Conservation (phyloP, 139 green algal genomes). For the Asterochloris sp. region DNA sequence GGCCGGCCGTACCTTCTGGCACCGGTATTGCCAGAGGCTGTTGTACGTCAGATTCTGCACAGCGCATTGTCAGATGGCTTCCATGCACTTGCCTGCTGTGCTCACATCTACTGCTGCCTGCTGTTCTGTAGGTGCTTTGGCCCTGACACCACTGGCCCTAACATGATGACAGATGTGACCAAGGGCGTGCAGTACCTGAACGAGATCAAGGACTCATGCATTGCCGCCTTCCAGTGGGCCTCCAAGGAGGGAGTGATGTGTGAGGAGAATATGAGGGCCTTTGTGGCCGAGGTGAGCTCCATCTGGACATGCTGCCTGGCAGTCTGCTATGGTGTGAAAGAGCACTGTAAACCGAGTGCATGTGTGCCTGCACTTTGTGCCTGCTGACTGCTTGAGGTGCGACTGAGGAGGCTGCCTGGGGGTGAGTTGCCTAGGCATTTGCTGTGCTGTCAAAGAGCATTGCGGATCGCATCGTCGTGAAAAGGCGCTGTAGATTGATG, state of each 20-base stretch:
- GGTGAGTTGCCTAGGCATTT: neutral
- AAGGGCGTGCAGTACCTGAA: conserved; percentile 99
- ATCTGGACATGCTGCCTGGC: neutral
- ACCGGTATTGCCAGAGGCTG: too few species aligned
- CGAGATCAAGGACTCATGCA: conserved; percentile 98
- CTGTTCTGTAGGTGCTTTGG: conserved; percentile 73
- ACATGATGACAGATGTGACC: conserved; percentile 95
- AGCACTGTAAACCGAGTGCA: neutral
- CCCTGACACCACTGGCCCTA: conserved; percentile 96
- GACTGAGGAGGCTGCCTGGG: neutral
- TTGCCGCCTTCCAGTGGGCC: conserved; percentile 98
- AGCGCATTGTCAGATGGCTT: too few species aligned
- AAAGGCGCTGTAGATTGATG: neutral
- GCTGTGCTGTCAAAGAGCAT: neutral
- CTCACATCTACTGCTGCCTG: too few species aligned
- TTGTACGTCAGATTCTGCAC: too few species aligned
- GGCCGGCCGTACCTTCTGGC: too few species aligned
- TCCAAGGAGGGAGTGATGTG: conserved; percentile 95
- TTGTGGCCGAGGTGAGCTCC: conserved; percentile 78
- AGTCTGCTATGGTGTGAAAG: neutral
- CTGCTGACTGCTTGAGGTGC: neutral
- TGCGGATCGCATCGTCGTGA: neutral
- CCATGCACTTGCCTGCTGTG: too few species aligned
- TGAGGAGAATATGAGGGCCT: conserved; percentile 99
- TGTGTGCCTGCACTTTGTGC: neutral